Conservation (phyloP, 805 yeast species). For the Suhomyces sp. region DNA sequence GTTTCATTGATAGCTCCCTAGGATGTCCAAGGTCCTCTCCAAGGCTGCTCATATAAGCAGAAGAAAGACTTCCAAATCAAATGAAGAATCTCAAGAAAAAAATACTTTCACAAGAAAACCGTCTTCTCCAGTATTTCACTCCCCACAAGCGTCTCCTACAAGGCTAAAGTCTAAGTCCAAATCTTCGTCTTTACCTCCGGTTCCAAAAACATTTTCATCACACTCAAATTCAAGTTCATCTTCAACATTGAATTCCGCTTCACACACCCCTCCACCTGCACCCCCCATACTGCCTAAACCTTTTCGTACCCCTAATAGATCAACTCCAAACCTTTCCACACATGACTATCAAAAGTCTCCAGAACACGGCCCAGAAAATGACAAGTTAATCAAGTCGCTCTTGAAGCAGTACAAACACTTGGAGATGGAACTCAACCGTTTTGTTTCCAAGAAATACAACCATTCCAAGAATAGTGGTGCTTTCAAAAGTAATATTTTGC, state of each 20-base stretch:
- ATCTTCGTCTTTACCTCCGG: background rate
- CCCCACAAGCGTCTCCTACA: no score
- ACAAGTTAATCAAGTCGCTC: slow-evolving; percentile 21
- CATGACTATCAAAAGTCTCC: background rate
- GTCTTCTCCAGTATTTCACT: no score
- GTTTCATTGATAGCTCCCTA: no score
- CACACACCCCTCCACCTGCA: background rate
- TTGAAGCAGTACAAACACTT: slow-evolving; percentile 37
- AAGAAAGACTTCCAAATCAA: slow-evolving; percentile 9
- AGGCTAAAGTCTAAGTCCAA: no score
- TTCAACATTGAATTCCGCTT: background rate
- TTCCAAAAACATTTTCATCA: background rate
- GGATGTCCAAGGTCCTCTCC: slow-evolving; percentile 21
- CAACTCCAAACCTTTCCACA: background rate
- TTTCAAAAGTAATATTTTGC: slow-evolving; percentile 45
- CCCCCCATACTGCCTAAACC: slow-evolving; percentile 5
- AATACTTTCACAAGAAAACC: background rate
- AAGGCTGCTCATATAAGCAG: slow-evolving; percentile 16
- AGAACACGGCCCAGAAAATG: slow-evolving; percentile 14
- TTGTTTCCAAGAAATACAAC: slow-evolving; percentile 34
- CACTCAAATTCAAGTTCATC: background rate
- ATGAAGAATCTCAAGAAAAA: background rate
- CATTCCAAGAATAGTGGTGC: slow-evolving; percentile 24
- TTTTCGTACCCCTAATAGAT: slow-evolving; percentile 2
- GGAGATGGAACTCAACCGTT: slow-evolving; percentile 46